Percentiles rank a stretch among this genome's conserved stretches.
phyloP scores from a whole-genome alignment of 768 basidiomycete species.

The Boletus pseudopeckii region DNA sequence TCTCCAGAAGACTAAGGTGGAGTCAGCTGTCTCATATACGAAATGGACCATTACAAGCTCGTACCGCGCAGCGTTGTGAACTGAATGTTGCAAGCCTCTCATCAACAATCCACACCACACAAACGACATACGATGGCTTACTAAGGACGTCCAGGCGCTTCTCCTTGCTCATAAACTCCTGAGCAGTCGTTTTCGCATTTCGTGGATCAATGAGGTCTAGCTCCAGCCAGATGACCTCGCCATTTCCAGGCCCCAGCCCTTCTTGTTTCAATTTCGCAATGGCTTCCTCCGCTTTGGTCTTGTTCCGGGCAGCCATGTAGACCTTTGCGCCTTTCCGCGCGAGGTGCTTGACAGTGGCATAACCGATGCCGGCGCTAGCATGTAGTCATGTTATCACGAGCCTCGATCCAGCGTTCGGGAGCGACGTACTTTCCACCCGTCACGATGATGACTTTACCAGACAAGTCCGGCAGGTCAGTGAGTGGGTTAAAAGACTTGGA shows the following conservation, averaged over 20 bases:
- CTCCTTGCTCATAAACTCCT: conserved; percentile 49
- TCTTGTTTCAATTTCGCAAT: conserved; percentile 44
- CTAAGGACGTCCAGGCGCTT: conserved; percentile 52
- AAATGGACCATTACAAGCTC: conserved; percentile 4
- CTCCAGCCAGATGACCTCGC: conserved; percentile 46
- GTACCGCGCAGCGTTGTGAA: conserved; percentile 56
- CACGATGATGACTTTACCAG: conserved; percentile 46
- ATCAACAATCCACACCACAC: not conserved
- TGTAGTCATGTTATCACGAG: not conserved
- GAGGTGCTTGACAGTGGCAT: conserved; percentile 49
- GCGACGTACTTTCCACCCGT: conserved; percentile 52
- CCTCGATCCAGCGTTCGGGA: too few relatives aligned
- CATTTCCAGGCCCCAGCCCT: conserved; percentile 43
- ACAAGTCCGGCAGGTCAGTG: conserved; percentile 35
- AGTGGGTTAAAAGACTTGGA: conserved; percentile 33
- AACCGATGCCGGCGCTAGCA: conserved; percentile 47
- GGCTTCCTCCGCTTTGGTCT: conserved; percentile 43
- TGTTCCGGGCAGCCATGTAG: conserved; percentile 53
- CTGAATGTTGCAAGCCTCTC: conserved; percentile 26
- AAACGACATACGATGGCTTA: conserved; percentile 20
- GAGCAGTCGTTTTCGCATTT: conserved; percentile 45
- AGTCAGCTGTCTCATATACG: conserved; percentile 6
- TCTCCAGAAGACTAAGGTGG: conserved; percentile 11
- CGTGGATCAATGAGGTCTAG: conserved; percentile 51
- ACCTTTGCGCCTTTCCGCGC: conserved; percentile 55